These are phyloP conservation scores for Filosporella fistucella DNA, from an alignment of 495 filamentous ascomycete species.

Conservation along the genomic window DNA sequence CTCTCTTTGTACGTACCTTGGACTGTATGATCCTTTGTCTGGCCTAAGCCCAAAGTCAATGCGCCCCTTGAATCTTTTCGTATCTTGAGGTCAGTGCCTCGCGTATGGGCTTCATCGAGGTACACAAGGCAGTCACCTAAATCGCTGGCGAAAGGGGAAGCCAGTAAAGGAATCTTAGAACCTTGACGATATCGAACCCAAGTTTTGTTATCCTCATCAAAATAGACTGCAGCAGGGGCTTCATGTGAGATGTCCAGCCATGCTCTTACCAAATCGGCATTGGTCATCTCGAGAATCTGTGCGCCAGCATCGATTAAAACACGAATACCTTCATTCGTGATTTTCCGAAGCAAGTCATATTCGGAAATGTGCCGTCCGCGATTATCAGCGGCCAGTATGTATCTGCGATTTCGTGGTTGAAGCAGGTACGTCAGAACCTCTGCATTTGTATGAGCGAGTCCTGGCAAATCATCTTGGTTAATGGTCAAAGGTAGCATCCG, in stretches of 20 bases:
- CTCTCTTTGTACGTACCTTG: constrained; percentile 57
- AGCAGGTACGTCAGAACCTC: constrained; percentile 50
- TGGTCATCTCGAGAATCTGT: constrained; percentile 43
- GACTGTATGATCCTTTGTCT: constrained; percentile 55
- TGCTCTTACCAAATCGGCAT: constrained; percentile 31
- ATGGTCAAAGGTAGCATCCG: constrained; percentile 45
- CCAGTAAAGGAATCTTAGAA: constrained; percentile 32
- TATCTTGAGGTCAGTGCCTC: constrained; percentile 56
- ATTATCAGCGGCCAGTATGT: constrained; percentile 27
- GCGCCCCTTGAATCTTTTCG: constrained; percentile 40
- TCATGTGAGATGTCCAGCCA: constrained; percentile 49
- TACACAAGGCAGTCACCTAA: constrained; percentile 51
- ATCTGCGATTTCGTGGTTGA: constrained; percentile 35
- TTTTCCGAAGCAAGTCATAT: constrained; percentile 27
- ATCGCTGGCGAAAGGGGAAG: constrained; percentile 43
- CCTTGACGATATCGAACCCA: constrained; percentile 42
- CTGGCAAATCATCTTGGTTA: constrained; percentile 43
- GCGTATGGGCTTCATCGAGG: constrained; percentile 57
- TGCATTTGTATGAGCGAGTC: constrained; percentile 44
- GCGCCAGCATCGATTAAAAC: constrained; percentile 50
- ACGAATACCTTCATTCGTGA: constrained; percentile 28
- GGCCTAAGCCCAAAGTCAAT: constrained; percentile 48
- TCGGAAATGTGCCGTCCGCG: constrained; percentile 32
- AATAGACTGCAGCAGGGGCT: constrained; percentile 42
- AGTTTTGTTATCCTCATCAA: constrained; percentile 39